These are phyloP conservation scores for Actinomortierella ambigua DNA, from an alignment of 371 early-diverging fungal genomes.

Conservation along the genomic window DNA sequence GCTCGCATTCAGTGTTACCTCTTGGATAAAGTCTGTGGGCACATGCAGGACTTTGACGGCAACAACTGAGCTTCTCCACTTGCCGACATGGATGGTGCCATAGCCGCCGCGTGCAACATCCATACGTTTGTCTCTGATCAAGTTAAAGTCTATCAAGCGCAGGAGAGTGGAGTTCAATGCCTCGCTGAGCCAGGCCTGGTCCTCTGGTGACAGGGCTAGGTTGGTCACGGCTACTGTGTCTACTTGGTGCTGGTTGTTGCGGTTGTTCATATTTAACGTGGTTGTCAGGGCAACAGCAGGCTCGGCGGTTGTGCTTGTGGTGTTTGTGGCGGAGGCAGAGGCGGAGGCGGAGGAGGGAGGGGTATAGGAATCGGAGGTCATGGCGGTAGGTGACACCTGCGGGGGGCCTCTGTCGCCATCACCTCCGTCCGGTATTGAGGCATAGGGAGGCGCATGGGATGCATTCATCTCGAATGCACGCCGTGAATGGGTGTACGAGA, in stretches of 20 bases:
- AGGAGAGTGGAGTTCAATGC: conserved; percentile 31
- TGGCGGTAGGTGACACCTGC: background rate
- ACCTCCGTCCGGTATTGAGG: background rate
- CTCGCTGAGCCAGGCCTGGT: conserved; percentile 38
- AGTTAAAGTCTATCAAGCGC: conserved; percentile 35
- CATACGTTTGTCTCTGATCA: conserved; percentile 24
- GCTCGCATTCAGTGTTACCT: conserved; percentile 16
- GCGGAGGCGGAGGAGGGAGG: background rate
- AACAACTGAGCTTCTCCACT: conserved; percentile 34
- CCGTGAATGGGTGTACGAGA: too few relatives aligned
- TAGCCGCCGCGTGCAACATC: conserved; percentile 43
- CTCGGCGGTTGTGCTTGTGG: background rate
- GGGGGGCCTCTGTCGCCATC: background rate
- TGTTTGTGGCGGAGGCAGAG: conserved; percentile 11
- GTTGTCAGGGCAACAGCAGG: conserved; percentile 22
- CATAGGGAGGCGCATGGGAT: too few relatives aligned
- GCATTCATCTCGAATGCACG: too few relatives aligned
- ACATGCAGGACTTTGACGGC: conserved; percentile 42
- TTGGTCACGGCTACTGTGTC: too few relatives aligned
- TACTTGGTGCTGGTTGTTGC: conserved; percentile 1
- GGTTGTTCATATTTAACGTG: conserved; percentile 28
- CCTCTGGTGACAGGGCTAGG: background rate
- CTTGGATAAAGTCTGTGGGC: conserved; percentile 43
- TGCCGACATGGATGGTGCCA: conserved; percentile 36
- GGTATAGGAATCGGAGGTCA: too few relatives aligned